Evolutionary conservation across 1,284 basidiomycete genomes (phyloP).

Genomic region (Fomitopsis schrenkii): DNA sequence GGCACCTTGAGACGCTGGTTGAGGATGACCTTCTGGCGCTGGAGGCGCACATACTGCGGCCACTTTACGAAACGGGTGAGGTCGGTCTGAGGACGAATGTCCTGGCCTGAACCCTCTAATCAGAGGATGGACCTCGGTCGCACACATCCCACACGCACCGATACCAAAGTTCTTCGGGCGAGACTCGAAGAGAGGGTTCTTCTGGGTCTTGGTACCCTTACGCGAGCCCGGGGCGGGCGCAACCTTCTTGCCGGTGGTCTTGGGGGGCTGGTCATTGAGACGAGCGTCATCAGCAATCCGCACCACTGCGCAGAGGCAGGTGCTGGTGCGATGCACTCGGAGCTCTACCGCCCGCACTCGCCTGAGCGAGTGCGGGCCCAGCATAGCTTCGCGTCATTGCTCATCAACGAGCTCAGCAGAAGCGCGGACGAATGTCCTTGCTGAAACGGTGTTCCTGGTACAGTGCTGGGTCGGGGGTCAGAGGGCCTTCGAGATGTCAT

Average conservation of each 20-base stretch:
- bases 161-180: constrained; percentile 93
- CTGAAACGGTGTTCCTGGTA: neutral
- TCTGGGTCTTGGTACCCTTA: constrained; percentile 71
- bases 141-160: constrained; percentile 49
- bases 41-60: constrained; percentile 98
- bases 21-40: constrained; percentile 98
- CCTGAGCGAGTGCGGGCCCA: neutral
- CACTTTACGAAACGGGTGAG: constrained; percentile 99
- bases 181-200: constrained; percentile 97
- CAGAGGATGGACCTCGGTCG: neutral
- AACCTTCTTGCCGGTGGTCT: constrained; percentile 71
- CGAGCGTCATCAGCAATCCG: constrained; percentile 56
- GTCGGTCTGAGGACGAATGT: constrained; percentile 89
- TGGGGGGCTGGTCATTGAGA: constrained; percentile 90
- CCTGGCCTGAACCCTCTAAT: constrained; percentile 64
- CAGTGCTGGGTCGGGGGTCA: neutral
- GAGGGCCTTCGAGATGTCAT: neutral
- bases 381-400: neutral
- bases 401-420: neutral
- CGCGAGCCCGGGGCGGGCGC: constrained; percentile 73
- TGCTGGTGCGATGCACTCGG: constrained; percentile 9
- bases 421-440: neutral
- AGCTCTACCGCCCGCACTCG: constrained; percentile 3
- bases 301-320: constrained; percentile 25
- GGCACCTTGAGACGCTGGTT: constrained; percentile 98